A percentile compares a stretch with the other conserved stretches of the same genome.
phyloP scores from a whole-genome alignment of 2,329 filamentous ascomycete genomes.

The Xylaria arbuscula region DNA sequence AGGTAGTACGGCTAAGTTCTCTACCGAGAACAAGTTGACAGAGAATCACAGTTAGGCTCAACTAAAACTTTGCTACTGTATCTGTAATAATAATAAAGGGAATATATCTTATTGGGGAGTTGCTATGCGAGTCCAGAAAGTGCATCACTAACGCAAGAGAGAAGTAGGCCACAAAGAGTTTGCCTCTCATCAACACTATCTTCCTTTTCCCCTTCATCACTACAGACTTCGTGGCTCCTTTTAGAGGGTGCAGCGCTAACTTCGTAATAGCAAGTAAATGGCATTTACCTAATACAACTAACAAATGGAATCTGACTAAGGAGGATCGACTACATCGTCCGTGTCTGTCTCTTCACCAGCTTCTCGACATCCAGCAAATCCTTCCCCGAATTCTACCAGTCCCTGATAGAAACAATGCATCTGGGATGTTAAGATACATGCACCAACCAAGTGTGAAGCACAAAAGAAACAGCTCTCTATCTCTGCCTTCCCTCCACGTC shows the following conservation, averaged over 20 bases:
- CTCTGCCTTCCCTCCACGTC: neutral
- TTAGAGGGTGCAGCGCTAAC: no score
- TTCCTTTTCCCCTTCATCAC: neutral
- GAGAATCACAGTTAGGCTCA: neutral
- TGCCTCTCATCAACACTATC: neutral
- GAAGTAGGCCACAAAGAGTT: no score
- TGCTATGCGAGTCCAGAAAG: neutral
- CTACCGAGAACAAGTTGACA: neutral
- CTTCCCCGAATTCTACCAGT: neutral
- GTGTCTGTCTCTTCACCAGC: neutral
- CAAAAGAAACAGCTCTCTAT: neutral
- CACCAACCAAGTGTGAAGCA: neutral
- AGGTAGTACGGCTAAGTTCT: neutral
- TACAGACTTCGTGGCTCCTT: neutral
- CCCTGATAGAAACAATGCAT: neutral
- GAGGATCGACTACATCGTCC: neutral
- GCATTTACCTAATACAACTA: neutral
- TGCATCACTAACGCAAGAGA: neutral
- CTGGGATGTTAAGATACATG: neutral
- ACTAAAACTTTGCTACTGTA: neutral
- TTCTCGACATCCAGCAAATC: neutral
- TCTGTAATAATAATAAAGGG: constrained; percentile 10
- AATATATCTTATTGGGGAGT: neutral
- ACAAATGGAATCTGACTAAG: constrained; percentile 8
- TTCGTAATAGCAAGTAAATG: neutral